These are phyloP conservation scores for Lipomyces spencermartinsiae DNA, from an alignment of 805 yeast genomes.

Conservation along the genomic window DNA sequence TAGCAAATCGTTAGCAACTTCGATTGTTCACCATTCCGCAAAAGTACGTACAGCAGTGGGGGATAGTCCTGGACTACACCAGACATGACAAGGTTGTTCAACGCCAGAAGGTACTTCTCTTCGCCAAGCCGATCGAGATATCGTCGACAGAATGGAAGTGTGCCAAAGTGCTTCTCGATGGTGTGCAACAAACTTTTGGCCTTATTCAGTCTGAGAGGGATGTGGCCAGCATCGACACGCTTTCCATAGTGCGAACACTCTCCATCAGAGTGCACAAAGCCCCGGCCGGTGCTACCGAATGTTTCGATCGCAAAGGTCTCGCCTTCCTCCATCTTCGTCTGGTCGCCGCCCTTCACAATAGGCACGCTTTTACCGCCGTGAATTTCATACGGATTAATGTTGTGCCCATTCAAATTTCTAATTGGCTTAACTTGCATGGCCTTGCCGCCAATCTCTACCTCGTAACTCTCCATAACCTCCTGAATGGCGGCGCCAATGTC, in stretches of 20 bases:
- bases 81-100: slow-evolving; percentile 80
- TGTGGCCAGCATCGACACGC: slow-evolving; percentile 55
- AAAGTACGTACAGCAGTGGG: slow-evolving; percentile 61
- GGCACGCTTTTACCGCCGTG: slow-evolving; percentile 98
- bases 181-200: slow-evolving; percentile 72
- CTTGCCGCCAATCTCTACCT: slow-evolving; percentile 87
- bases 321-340: slow-evolving; percentile 98
- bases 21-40: neutral
- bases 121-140: slow-evolving; percentile 91
- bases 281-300: slow-evolving; percentile 95
- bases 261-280: slow-evolving; percentile 83
- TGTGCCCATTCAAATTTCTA: slow-evolving; percentile 93
- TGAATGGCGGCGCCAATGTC: slow-evolving; percentile 96
- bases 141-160: slow-evolving; percentile 95
- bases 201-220: slow-evolving; percentile 64
- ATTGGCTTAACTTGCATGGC: slow-evolving; percentile 85
- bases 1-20: neutral
- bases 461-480: slow-evolving; percentile 97
- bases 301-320: slow-evolving; percentile 98
- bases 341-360: slow-evolving; percentile 89
- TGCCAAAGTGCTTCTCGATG: slow-evolving; percentile 85
- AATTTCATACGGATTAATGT: slow-evolving; percentile 78
- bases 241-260: slow-evolving; percentile 94
- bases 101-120: slow-evolving; percentile 84
- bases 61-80: slow-evolving; percentile 95